Conservation (phyloP, 352 stramenopile genomes). For the Blastocystis sp. region DNA sequence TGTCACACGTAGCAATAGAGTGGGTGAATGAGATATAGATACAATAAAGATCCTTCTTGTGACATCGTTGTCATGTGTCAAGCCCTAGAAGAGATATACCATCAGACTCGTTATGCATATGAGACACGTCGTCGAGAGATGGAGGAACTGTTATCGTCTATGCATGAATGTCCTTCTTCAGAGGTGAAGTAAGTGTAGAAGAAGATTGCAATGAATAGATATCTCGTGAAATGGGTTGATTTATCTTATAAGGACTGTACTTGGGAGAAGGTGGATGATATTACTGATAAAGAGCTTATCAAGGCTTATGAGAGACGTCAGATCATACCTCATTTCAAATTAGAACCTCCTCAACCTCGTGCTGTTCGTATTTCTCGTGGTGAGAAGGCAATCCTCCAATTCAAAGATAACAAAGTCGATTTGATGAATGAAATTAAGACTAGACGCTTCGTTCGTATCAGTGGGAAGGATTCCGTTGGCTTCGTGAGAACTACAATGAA, state of each 20-base stretch:
- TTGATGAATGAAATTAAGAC: not conserved
- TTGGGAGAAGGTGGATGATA: slow-evolving; percentile 87
- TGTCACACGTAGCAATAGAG: not conserved
- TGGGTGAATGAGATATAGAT: not conserved
- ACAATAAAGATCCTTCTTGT: slow-evolving; percentile 19
- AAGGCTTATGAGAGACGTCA: slow-evolving; percentile 71
- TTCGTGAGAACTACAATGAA: slow-evolving; percentile 91
- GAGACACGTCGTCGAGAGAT: not conserved
- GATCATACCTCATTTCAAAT: slow-evolving; percentile 69
- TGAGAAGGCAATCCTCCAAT: slow-evolving; percentile 73
- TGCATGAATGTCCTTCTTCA: not conserved
- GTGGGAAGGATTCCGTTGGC: slow-evolving; percentile 93
- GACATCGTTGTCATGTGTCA: slow-evolving; percentile 49
- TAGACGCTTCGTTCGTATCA: slow-evolving; percentile 86
- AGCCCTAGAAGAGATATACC: slow-evolving; percentile 3
- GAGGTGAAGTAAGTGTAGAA: not conserved
- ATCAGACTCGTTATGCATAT: slow-evolving; percentile 8
- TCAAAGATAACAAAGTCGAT: slow-evolving; percentile 61
- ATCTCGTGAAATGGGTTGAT: slow-evolving; percentile 97
- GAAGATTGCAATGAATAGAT: slow-evolving; percentile 66
- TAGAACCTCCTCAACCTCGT: slow-evolving; percentile 72
- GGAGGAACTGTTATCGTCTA: not conserved
- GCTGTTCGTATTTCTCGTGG: slow-evolving; percentile 64
- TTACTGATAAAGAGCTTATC: slow-evolving; percentile 83
- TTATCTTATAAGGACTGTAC: slow-evolving; percentile 91